phyloP scores from a whole-genome alignment of 208 protist genomes.

The Willaertia magna region DNA sequence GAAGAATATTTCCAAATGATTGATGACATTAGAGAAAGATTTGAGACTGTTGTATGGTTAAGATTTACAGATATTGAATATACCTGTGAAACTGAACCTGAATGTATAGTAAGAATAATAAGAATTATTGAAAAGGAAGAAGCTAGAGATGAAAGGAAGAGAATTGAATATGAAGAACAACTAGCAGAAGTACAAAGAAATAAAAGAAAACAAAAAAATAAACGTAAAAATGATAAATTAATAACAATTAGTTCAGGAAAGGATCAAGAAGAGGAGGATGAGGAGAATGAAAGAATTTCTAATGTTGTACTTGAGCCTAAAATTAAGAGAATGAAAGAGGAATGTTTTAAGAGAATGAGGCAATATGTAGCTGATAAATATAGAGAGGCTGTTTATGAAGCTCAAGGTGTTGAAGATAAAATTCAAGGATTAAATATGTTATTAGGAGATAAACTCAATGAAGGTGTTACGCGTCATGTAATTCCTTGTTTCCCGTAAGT shows the following conservation, averaged over 20 bases:
- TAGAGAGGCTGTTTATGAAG: not conserved
- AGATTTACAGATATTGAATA: not conserved
- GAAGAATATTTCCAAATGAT: not conserved
- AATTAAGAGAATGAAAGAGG: not conserved
- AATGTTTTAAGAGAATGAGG: not conserved
- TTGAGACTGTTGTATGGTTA: not conserved
- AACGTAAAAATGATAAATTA: not conserved
- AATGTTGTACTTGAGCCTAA: not conserved
- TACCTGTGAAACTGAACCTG: not conserved
- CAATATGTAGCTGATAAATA: not conserved
- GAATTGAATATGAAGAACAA: not conserved
- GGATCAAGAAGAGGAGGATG: too few relatives aligned
- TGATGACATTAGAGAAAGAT: not conserved
- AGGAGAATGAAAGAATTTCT: not conserved
- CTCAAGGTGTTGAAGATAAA: not conserved
- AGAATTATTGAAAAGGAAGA: slow-evolving; percentile 2
- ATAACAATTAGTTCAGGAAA: too few relatives aligned
- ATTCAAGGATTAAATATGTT: not conserved
- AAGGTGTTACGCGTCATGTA: not conserved
- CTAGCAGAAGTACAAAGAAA: not conserved
- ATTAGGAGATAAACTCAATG: not conserved
- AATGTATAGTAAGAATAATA: not conserved
- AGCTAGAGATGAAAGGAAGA: not conserved
- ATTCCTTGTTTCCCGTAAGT: not conserved
- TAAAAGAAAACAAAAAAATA: not conserved